Evolutionary conservation across 345 rosid species (phyloP).

Genomic region (Bruguiera sexangula): DNA sequence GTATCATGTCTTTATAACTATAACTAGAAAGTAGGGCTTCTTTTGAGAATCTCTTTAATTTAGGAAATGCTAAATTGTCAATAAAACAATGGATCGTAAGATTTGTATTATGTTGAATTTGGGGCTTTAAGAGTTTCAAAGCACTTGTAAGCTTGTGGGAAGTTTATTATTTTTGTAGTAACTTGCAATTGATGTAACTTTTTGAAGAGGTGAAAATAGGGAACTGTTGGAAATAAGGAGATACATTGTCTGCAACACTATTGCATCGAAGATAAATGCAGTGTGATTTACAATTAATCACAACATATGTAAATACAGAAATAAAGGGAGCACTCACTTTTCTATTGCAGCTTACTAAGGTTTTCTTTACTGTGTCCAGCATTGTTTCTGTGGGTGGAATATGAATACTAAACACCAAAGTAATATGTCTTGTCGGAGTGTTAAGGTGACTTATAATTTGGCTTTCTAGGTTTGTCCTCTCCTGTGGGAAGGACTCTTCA

Average conservation of each 20-base stretch:
- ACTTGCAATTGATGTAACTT: not conserved
- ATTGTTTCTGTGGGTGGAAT: too few species aligned
- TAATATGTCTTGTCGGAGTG: not conserved
- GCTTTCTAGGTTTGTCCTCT: conserved; percentile 64
- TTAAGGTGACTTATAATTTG: conserved; percentile 9
- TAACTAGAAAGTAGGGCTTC: too few species aligned
- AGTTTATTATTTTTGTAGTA: not conserved
- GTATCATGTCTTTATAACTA: too few species aligned
- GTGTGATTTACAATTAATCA: not conserved
- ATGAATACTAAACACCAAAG: too few species aligned
- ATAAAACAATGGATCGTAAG: too few species aligned
- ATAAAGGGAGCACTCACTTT: not conserved
- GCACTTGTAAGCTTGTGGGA: not conserved
- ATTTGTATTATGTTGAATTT: not conserved
- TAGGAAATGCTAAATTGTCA: too few species aligned
- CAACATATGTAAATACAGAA: not conserved
- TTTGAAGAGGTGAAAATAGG: not conserved
- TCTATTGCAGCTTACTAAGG: too few species aligned
- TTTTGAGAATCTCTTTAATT: too few species aligned
- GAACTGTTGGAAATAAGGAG: too few species aligned
- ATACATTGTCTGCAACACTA: too few species aligned
- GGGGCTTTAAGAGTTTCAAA: conserved; percentile 4
- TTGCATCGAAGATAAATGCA: too few species aligned
- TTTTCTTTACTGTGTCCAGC: too few species aligned
- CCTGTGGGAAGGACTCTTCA: conserved; percentile 75